Conservation (phyloP, 441 rosid genomes). For the Erodium moschatum region DNA sequence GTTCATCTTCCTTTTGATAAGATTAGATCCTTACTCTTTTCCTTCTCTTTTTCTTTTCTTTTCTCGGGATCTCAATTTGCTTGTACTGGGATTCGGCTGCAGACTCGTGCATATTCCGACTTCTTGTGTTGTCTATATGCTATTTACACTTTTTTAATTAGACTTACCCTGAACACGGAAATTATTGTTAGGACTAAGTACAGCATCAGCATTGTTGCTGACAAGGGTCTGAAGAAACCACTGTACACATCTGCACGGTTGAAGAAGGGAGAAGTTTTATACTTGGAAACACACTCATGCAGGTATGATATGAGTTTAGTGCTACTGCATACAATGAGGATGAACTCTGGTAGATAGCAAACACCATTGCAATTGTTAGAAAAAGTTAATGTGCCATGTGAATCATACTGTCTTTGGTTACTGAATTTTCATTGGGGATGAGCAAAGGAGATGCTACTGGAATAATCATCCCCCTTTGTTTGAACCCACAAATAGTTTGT, state of each 20-base stretch:
- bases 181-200: constrained; percentile 66
- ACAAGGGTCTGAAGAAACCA: constrained; percentile 91
- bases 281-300: constrained; percentile 89
- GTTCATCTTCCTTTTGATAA: constrained; percentile 16
- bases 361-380: not conserved
- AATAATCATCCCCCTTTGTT: not conserved
- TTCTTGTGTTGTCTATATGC: too few species aligned
- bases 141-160: not conserved
- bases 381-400: not conserved
- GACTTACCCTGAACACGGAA: not conserved
- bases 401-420: not conserved
- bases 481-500: not conserved
- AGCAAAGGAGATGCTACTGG: too few species aligned
- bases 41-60: not conserved
- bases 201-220: constrained; percentile 91
- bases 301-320: constrained; percentile 36
- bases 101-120: too few species aligned
- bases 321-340: not conserved
- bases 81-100: not conserved
- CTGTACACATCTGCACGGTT: constrained; percentile 91
- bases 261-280: constrained; percentile 94
- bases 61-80: constrained; percentile 5
- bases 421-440: too few species aligned
- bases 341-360: not conserved
- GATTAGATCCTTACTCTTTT: not conserved